Evolutionary conservation across 2,329 filamentous ascomycete genomes (phyloP).

Genomic region (Ophiostoma australiae): DNA sequence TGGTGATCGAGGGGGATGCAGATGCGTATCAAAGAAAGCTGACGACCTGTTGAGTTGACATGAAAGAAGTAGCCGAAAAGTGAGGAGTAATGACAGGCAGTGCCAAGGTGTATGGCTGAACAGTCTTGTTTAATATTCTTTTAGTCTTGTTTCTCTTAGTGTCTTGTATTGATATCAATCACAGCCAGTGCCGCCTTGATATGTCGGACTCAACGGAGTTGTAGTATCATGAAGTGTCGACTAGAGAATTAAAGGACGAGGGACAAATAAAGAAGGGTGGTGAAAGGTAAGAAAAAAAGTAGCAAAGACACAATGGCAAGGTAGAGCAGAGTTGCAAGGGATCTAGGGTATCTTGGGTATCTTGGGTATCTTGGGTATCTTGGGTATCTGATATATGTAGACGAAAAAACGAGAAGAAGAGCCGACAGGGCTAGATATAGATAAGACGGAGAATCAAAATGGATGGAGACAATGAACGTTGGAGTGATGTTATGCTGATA

Average conservation of each 20-base stretch:
- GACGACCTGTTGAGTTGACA: not conserved
- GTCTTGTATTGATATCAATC: not conserved
- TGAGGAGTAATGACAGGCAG: not conserved
- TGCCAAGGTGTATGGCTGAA: not conserved
- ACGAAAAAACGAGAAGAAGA: slow-evolving; percentile 1
- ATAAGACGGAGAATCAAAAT: slow-evolving; percentile 11
- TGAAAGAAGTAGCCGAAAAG: not conserved
- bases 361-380: not conserved
- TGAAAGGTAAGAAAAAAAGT: not conserved
- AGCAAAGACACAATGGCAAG: not conserved
- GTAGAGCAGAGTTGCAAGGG: slow-evolving; percentile 3
- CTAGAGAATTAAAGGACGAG: not conserved
- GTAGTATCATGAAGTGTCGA: not conserved
- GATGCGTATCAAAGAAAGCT: not conserved
- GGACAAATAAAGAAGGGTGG: not conserved
- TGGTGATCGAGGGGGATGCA: not conserved
- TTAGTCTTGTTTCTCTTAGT: not conserved
- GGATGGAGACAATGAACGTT: slow-evolving; percentile 7
- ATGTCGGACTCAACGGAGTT: not conserved
- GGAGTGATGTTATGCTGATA: not conserved
- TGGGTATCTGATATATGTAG: slow-evolving; percentile 2
- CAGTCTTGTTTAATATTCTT: not conserved
- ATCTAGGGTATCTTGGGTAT: slow-evolving; percentile 1
- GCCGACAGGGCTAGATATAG: slow-evolving; percentile 11
- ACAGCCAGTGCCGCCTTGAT: not conserved